phyloP scores from a whole-genome alignment of 768 basidiomycete genomes.

The Coprinopsis marcescibilis region DNA sequence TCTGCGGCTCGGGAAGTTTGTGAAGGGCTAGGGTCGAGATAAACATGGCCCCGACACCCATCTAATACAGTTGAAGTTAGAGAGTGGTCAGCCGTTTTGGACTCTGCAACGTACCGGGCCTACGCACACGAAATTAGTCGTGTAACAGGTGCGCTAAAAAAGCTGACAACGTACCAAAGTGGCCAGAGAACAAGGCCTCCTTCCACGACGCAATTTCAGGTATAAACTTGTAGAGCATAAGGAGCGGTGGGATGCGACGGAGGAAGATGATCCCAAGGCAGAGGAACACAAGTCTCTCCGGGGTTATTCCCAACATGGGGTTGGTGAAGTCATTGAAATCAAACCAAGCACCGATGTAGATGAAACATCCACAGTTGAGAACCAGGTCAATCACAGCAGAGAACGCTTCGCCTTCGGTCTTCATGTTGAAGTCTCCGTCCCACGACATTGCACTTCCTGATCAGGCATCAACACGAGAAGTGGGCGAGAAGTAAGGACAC shows the following conservation, averaged over 20 bases:
- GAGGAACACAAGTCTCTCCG: constrained; percentile 68
- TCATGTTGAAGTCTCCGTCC: constrained; percentile 79
- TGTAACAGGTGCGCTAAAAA: too few species aligned
- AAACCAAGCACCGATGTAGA: constrained; percentile 87
- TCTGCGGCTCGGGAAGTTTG: constrained; percentile 49
- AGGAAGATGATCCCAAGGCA: constrained; percentile 64
- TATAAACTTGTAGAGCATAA: constrained; percentile 75
- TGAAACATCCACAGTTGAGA: constrained; percentile 73
- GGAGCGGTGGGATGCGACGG: constrained; percentile 74
- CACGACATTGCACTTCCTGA: constrained; percentile 84
- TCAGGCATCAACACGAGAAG: not conserved
- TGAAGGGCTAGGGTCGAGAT: constrained; percentile 70
- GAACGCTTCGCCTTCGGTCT: constrained; percentile 82
- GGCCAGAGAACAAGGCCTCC: constrained; percentile 87
- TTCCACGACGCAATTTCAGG: constrained; percentile 83
- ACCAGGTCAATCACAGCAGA: constrained; percentile 88
- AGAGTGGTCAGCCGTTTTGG: too few species aligned
- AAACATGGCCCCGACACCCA: constrained; percentile 92
- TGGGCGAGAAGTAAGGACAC: not conserved
- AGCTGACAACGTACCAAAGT: too few species aligned
- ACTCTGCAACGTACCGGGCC: too few species aligned
- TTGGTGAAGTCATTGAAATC: constrained; percentile 56
- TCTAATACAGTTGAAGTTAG: constrained; percentile 35
- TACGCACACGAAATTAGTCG: too few species aligned
- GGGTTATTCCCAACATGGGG: constrained; percentile 53